Evolutionary conservation across 1,284 basidiomycete species (phyloP), one percentile per base, ranked within the genome.

Genomic region (Marasmius sp.): DNA sequence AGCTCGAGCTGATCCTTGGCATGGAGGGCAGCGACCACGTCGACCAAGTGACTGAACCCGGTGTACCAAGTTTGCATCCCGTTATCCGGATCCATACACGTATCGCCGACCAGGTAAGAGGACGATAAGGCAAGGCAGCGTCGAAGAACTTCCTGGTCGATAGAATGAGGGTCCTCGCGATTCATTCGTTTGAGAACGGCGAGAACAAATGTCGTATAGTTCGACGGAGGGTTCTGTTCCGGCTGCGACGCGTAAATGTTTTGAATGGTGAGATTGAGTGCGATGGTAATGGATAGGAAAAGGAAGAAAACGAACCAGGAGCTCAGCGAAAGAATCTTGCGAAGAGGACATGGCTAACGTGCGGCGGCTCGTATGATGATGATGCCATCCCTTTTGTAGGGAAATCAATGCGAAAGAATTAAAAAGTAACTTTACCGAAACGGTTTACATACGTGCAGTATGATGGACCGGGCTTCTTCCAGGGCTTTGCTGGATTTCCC

Each of bases 101-200:
- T 81, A 73, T 93, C 91, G 12, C 89, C 85, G 63, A 92, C 71
- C 49, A 93, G 83, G 70, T 87, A 92, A 6, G 91, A 91, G 1
- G 91, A 88, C 9, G 91, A 82, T 37, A 92, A 81, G 6, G 79
- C 81, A 52, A 93, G 77, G 66, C 84, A 88, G 39, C 82, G 81
- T 59, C 88, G 83, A 37, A 93, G 77, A 34, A 82, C 69, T n/a
- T 69, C 70, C 72, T 92, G 90, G 74, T 91, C 84, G 38, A 92
- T 80, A 4, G 74, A 66, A 6, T 67, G 62, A 9, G 74, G 72
- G 12, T 69, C 70, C 53, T 77, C 72, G 59, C 76, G 77, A 2
- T 79, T 85, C 75, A 82, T 85, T 39, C 76, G 79, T 27, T 80
- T 77, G 39, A 91, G 74, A 14, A 81, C 77, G 49, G 79, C 73